Evolutionary conservation across 768 basidiomycete genomes (phyloP).

Genomic region (Leucocoprinus sp.): DNA sequence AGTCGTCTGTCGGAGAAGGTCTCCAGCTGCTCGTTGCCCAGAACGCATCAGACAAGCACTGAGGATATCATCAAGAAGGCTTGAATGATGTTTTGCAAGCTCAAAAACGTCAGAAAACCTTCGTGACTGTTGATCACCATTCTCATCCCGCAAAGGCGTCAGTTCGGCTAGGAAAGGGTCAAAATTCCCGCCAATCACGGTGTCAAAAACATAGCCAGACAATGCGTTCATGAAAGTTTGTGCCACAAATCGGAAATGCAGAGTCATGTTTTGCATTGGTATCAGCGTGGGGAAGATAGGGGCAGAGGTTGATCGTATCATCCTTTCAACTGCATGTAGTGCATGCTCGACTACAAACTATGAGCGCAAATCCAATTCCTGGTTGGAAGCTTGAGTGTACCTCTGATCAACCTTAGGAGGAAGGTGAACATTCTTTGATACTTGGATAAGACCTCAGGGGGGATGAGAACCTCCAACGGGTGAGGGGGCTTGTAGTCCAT

Average conservation of each 20-base stretch:
- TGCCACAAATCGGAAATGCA: conserved; percentile 67
- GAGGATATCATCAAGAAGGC: conserved; percentile 65
- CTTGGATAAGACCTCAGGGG: conserved; percentile 65
- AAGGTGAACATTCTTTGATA: conserved; percentile 82
- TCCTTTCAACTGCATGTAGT: conserved; percentile 54
- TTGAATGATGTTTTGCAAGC: conserved; percentile 58
- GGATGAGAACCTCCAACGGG: conserved; percentile 68
- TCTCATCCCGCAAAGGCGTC: conserved; percentile 11
- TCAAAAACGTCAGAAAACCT: conserved; percentile 68
- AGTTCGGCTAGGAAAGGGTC: conserved; percentile 52
- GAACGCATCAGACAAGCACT: conserved; percentile 68
- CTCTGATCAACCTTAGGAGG: conserved; percentile 70
- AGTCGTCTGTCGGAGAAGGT: conserved; percentile 53
- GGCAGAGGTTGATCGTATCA: conserved; percentile 35
- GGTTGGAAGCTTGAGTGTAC: conserved; percentile 27
- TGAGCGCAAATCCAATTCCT: not conserved
- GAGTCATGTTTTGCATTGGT: conserved; percentile 42
- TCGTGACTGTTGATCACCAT: not conserved
- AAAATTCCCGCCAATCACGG: conserved; percentile 74
- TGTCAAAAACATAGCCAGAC: conserved; percentile 67
- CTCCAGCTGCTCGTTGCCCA: conserved; percentile 56
- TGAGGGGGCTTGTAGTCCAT: conserved; percentile 85
- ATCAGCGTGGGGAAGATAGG: conserved; percentile 55
- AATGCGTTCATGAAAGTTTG: conserved; percentile 65
- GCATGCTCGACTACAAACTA: conserved; percentile 56